Evolutionary conservation across 805 yeast species (phyloP), one percentile per base, ranked within the genome.

Genomic region (Barnettozyma wickerhamii): DNA sequence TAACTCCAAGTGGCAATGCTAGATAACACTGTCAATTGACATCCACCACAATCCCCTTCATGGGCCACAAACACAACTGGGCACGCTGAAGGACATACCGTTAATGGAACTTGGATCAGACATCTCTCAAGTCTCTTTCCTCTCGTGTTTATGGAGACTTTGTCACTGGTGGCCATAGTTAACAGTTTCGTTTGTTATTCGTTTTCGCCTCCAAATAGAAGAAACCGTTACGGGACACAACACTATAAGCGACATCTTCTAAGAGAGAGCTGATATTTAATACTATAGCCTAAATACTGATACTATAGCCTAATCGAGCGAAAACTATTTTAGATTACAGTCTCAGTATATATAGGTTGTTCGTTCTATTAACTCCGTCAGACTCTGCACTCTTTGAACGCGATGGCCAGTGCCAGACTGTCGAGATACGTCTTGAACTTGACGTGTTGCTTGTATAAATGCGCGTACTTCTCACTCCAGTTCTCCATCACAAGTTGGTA

Each of bases 91-190:
- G n/a, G n/a, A 67, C 77, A 46, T 66, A 72, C 81, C 88, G 60
- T 83, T 83, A 51, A 82, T 73, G 33, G 88, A 79, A 62, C 86
- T 79, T 58, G 89, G 89, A 65, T 83, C 89, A 33, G 87, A 80
- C 88, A 81, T 79, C 5, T 20, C 19, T 27, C n/a, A n/a, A n/a
- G n/a, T n/a, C n/a, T n/a, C n/a, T n/a, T n/a, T n/a, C n/a, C n/a
- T n/a, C n/a, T n/a, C n/a, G n/a, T n/a, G n/a, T n/a, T n/a, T n/a
- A n/a, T n/a, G n/a, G n/a, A n/a, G n/a, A n/a, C n/a, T n/a, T n/a
- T n/a, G n/a, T n/a, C n/a, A n/a, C n/a, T n/a, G n/a, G n/a, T n/a
- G n/a, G n/a, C n/a, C n/a, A n/a, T n/a, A n/a, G n/a, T n/a, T n/a
- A n/a, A n/a, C n/a, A n/a, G n/a, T n/a, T n/a, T n/a, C n/a, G n/a